These are phyloP conservation scores for Termitomyces sp. DNA, from an alignment of 768 basidiomycete genomes.

Conservation along the genomic window DNA sequence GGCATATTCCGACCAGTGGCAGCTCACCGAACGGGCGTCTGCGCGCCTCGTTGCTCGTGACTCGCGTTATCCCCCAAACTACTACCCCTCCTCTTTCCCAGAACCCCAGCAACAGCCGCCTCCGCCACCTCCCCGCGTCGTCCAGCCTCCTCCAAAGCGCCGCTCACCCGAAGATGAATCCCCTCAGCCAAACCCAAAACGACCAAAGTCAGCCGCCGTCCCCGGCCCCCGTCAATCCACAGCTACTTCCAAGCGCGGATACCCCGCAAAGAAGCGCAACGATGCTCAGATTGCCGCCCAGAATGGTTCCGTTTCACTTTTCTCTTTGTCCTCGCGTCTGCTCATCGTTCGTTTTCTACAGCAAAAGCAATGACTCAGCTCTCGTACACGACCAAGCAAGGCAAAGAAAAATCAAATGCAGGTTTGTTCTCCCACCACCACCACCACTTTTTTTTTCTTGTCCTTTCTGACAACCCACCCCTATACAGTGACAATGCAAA, in stretches of 20 bases:
- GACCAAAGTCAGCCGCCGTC: slow-evolving; percentile 34
- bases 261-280: slow-evolving; percentile 67
- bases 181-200: slow-evolving; percentile 33
- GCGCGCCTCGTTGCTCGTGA: slow-evolving; percentile 56
- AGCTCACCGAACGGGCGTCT: slow-evolving; percentile 51
- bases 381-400: slow-evolving; percentile 31
- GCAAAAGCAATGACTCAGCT: slow-evolving; percentile 44
- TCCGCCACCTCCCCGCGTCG: slow-evolving; percentile 4
- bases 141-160: slow-evolving; percentile 29
- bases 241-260: slow-evolving; percentile 59
- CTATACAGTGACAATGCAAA: slow-evolving; percentile 17
- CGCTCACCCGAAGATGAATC: slow-evolving; percentile 28
- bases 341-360: slow-evolving; percentile 16
- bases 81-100: slow-evolving; percentile 12
- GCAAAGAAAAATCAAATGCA: slow-evolving; percentile 43
- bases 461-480: background rate
- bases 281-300: slow-evolving; percentile 64
- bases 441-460: no score
- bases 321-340: background rate
- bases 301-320: slow-evolving; percentile 41
- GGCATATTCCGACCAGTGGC: slow-evolving; percentile 30
- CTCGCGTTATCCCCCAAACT: background rate
- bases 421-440: slow-evolving; percentile 17
- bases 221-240: no score
- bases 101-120: background rate